Evolutionary conservation across 2,329 filamentous ascomycete species (phyloP).

Genomic region (Aspergillus quadricinctus): DNA sequence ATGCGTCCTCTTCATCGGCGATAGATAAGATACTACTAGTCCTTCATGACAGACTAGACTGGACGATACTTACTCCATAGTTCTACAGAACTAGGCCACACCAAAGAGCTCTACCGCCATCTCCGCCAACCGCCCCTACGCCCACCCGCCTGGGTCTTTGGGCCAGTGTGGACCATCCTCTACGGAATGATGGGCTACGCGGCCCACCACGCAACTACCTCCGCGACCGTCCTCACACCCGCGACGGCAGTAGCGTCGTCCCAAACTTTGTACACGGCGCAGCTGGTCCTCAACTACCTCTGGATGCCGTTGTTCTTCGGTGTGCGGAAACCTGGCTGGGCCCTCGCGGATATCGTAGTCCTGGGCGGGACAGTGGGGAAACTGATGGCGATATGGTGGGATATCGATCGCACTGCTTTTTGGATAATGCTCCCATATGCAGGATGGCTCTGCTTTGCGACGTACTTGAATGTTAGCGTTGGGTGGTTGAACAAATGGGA

Average conservation of each 20-base stretch:
- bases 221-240: constrained; percentile 55
- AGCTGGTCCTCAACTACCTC: constrained; percentile 76
- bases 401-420: constrained; percentile 67
- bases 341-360: constrained; percentile 69
- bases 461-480: constrained; percentile 70
- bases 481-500: constrained; percentile 65
- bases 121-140: constrained; percentile 48
- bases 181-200: constrained; percentile 81
- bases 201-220: constrained; percentile 69
- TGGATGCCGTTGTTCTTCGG: constrained; percentile 95
- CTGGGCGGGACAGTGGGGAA: constrained; percentile 70
- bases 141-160: constrained; percentile 56
- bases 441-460: constrained; percentile 81
- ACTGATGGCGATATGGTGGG: constrained; percentile 70
- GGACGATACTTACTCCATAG: not conserved
- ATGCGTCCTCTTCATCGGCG: constrained; percentile 5
- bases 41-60: not conserved
- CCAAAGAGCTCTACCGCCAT: constrained; percentile 33
- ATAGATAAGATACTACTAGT: not conserved
- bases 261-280: constrained; percentile 77
- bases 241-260: constrained; percentile 54
- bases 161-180: constrained; percentile 55
- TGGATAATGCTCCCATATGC: constrained; percentile 78
- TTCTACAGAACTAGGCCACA: constrained; percentile 23
- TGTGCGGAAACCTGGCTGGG: constrained; percentile 66